Evolutionary conservation across 2,329 filamentous ascomycete genomes (phyloP).

Genomic region (Cladosporium sp.): DNA sequence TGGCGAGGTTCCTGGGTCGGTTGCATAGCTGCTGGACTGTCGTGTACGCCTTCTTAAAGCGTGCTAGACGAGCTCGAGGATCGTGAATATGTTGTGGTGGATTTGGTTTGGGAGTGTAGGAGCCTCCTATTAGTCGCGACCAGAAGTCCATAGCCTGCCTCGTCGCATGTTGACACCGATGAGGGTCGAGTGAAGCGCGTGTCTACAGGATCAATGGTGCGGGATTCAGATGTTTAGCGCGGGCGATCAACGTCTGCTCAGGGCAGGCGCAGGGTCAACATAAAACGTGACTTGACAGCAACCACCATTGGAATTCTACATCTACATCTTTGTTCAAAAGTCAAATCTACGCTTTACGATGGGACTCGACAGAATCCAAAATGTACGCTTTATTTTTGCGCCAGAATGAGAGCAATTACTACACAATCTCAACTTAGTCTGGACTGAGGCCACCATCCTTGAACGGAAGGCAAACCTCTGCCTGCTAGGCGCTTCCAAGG

Average conservation of each 20-base stretch:
- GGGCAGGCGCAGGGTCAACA: background rate
- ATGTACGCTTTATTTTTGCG: background rate
- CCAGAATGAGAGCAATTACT: background rate
- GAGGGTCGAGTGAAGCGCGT: slow-evolving; percentile 9
- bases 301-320: background rate
- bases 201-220: slow-evolving; percentile 2
- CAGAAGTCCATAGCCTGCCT: slow-evolving; percentile 43
- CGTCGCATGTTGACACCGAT: slow-evolving; percentile 19
- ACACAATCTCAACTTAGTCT: background rate
- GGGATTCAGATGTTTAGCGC: slow-evolving; percentile 14
- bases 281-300: background rate
- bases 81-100: slow-evolving; percentile 49
- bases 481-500: background rate
- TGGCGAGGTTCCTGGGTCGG: slow-evolving; percentile 53
- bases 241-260: slow-evolving; percentile 2
- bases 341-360: no score
- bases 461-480: background rate
- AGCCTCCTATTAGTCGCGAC: slow-evolving; percentile 63
- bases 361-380: background rate
- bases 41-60: slow-evolving; percentile 64
- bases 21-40: slow-evolving; percentile 65
- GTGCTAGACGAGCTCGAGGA: slow-evolving; percentile 61
- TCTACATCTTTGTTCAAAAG: background rate
- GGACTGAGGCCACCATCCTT: background rate
- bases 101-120: slow-evolving; percentile 53